A percentile compares a stretch with the other conserved stretches of the same genome.
Evolutionary conservation across 2,329 filamentous ascomycete species (phyloP).

Genomic region (Aureobasidium leucospermi): DNA sequence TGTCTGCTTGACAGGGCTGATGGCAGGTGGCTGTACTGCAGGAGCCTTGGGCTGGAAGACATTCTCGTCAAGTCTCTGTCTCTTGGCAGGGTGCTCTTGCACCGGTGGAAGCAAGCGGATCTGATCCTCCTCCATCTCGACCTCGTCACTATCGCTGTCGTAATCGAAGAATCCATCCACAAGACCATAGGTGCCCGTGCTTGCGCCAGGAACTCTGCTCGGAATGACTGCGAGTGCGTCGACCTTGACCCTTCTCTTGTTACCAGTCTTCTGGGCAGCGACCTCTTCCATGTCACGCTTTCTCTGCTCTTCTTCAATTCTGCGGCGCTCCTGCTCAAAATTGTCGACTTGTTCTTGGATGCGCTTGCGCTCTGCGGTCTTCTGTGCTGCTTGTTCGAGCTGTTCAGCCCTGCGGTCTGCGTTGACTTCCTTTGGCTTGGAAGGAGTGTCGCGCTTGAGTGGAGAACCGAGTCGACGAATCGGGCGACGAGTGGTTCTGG

Average conservation of each 20-base stretch:
- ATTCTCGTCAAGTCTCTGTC: slow-evolving; percentile 15
- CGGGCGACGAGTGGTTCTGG: not conserved
- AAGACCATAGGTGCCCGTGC: slow-evolving; percentile 15
- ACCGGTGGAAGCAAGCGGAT: slow-evolving; percentile 5
- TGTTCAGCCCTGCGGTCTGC: slow-evolving; percentile 10
- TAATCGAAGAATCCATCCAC: slow-evolving; percentile 17
- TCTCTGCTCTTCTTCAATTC: not conserved
- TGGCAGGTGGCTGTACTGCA: not conserved
- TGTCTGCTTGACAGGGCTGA: slow-evolving; percentile 5
- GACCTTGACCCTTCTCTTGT: slow-evolving; percentile 17
- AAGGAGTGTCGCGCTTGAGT: not conserved
- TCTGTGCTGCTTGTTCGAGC: not conserved
- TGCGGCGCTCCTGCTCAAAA: slow-evolving; percentile 7
- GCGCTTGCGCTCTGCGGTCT: slow-evolving; percentile 5
- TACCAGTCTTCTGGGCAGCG: slow-evolving; percentile 4
- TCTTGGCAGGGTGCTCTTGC: slow-evolving; percentile 14
- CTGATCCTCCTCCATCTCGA: slow-evolving; percentile 13
- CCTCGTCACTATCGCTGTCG: slow-evolving; percentile 11
- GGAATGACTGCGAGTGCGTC: slow-evolving; percentile 18
- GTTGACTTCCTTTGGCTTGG: slow-evolving; percentile 11
- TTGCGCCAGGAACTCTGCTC: slow-evolving; percentile 12
- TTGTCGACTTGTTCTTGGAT: slow-evolving; percentile 10
- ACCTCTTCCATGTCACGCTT: not conserved
- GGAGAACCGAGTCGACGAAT: not conserved
- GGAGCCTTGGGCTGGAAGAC: slow-evolving; percentile 16